Evolutionary conservation across 305 asterid species (phyloP), one percentile per base, ranked within the genome.

Genomic region (Ajuga reptans): DNA sequence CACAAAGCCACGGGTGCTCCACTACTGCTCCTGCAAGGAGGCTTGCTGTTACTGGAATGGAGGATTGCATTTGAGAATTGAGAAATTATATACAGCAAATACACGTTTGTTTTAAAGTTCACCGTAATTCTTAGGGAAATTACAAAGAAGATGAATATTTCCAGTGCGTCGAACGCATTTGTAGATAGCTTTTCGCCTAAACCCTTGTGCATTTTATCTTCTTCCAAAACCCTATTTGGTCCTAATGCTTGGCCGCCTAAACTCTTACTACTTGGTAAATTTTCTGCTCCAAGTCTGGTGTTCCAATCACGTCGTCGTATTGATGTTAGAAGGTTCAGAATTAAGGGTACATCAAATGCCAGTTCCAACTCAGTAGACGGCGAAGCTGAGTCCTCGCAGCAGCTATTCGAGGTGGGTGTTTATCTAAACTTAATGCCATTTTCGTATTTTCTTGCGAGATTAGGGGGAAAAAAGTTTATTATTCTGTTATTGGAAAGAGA

Each of bases 321-420:
- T 51, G 46, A 33, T 53, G 69, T 51, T 50, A 71, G 72, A 70
- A 66, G 75, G 53, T 77, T 60, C 71, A 54, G 69, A 68, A 66
- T 77, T 21, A 71, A 68, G 62, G 61, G 75, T 76, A 72, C 84
- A 46, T 65, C 71, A 3, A 58, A 72, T 58, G 69, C 77, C 67
- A 72, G 69, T 66, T 78, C 86, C 49, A 57, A 53, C 62, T 57
- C 75, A 3, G 72, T 68, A 51, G 80, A 82, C 15, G 58, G 47
- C 33, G 92, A 73, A 37, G 58, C 77, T 11, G 84, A 84, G 24
- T 78, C 87, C 12, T 59, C 90, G 50, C 83, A 82, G 77, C 90
- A 83, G 79, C 80, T 83, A 31, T 86, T 84, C 76, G 89, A 86
- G 92, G 92, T 88, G 74, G 75, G 74, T 41, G 24, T 29, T 29